Percentiles rank a stretch among this genome's conserved stretches.
Evolutionary conservation across 2,329 filamentous ascomycete species (phyloP).

Genomic region (Ophiocordyceps camponoti-rufipedis): DNA sequence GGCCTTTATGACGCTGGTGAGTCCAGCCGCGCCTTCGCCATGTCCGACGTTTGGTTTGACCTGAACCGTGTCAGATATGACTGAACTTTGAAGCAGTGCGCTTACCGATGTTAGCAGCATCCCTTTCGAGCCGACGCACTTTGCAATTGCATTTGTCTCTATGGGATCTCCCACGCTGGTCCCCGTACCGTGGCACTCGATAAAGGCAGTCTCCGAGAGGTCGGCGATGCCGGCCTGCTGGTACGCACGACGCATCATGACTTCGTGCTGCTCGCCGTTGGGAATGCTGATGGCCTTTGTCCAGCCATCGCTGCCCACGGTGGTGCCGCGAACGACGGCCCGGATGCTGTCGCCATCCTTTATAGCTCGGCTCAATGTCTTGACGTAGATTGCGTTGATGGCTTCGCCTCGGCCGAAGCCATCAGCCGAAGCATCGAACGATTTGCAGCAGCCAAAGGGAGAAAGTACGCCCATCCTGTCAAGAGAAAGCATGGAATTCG

Average conservation of each 20-base stretch:
- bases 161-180: slow-evolving; percentile 19
- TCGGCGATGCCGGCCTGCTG: slow-evolving; percentile 3
- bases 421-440: slow-evolving; percentile 12
- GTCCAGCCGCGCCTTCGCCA: slow-evolving; percentile 9
- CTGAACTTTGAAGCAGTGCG: slow-evolving; percentile 6
- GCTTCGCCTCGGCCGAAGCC: slow-evolving; percentile 27
- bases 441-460: slow-evolving; percentile 9
- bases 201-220: slow-evolving; percentile 4
- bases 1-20: slow-evolving; percentile 11
- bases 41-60: slow-evolving; percentile 15
- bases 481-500: slow-evolving; percentile 1
- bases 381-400: slow-evolving; percentile 16
- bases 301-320: slow-evolving; percentile 18
- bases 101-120: too few relatives aligned
- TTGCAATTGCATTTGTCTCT: slow-evolving; percentile 15
- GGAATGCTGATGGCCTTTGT: slow-evolving; percentile 21
- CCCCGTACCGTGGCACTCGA: slow-evolving; percentile 13
- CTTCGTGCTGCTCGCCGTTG: slow-evolving; percentile 10
- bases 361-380: slow-evolving; percentile 21
- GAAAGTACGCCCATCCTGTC: slow-evolving; percentile 2
- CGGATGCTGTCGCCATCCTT: slow-evolving; percentile 14
- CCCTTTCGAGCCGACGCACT: not conserved
- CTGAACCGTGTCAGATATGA: slow-evolving; percentile 3
- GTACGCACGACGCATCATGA: slow-evolving; percentile 13
- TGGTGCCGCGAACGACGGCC: slow-evolving; percentile 10